Evolutionary conservation across 495 filamentous ascomycete species (phyloP), one percentile per base, ranked within the genome.

Genomic region (Podospora sp.): DNA sequence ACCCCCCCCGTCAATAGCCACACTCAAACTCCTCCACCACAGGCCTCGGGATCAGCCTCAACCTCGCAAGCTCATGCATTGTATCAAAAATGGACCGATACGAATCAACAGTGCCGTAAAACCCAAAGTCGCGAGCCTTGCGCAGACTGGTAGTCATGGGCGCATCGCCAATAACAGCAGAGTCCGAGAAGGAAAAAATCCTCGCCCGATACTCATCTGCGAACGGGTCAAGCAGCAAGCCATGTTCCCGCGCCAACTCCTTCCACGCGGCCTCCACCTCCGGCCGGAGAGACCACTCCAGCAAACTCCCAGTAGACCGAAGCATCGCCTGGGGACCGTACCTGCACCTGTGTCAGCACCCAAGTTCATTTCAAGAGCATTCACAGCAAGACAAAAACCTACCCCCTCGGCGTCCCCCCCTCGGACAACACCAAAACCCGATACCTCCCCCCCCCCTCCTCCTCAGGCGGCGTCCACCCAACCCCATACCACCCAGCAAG

Each of bases 211-310:
- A 71, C 1, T 35, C 52, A 40, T 71, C 66, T 1, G 64, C 60
- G 26, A 71, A 71, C 0, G 69, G 69, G 25, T 71, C 60, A 18
- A 71, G 25, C 5, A 69, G 60, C 16, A 71, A 49, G 1, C 24
- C 29, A 60, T 71, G 66, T 16, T 35, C 14, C 58, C 62, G 60
- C 1, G 57, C 27, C 46, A 83, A 27, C 52, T 73, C 69, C n/a
- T 60, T 65, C 81, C 82, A 84, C 3, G 82, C 79, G 25, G 75
- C 68, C 70, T 80, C 75, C 5, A 86, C 80, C n/a, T 84, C 76
- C 0, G 71, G 69, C 60, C 59, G 71, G 60, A 78, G 77, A 16
- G 83, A 78, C 84, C 81, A 86, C 58, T 80, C 73, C 0, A 72
- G 68, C 11, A 84, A 72, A 20, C 68, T 77, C 62, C 81, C 84